Evolutionary conservation across 768 basidiomycete genomes (phyloP).

Genomic region (Panellus pusillus): DNA sequence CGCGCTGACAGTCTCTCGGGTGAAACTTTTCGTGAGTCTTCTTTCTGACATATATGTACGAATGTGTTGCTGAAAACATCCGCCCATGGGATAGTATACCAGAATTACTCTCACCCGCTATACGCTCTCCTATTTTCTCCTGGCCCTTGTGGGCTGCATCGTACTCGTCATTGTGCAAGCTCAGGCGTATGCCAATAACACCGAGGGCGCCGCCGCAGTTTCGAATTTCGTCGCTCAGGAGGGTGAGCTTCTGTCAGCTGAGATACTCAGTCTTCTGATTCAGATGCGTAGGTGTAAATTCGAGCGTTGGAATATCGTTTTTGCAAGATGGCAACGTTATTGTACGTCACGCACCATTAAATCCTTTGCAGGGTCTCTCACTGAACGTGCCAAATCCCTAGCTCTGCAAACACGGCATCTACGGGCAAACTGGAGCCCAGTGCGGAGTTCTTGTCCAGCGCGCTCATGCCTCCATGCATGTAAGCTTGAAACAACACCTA

Average conservation of each 20-base stretch:
- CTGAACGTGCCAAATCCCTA: conserved; percentile 5
- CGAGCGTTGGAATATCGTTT: conserved; percentile 13
- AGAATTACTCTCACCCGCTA: conserved; percentile 50
- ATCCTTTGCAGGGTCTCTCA: neutral
- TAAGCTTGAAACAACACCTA: neutral
- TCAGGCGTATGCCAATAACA: conserved; percentile 37
- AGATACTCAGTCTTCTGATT: conserved; percentile 9
- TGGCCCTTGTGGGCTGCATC: conserved; percentile 43
- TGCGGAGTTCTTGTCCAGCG: conserved; percentile 20
- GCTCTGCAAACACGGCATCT: conserved; percentile 41
- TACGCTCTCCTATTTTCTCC: conserved; percentile 48
- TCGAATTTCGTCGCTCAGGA: conserved; percentile 26
- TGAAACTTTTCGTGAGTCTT: conserved; percentile 22
- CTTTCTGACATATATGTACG: neutral
- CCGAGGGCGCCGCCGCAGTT: conserved; percentile 33
- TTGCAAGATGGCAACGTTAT: conserved; percentile 23
- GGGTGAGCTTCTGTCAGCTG: neutral
- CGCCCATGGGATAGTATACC: conserved; percentile 35
- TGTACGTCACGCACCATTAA: conserved; percentile 1
- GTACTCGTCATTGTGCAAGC: conserved; percentile 43
- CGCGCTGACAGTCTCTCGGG: conserved; percentile 19
- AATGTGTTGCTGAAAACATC: neutral
- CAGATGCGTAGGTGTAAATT: conserved; percentile 5
- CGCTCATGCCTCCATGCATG: conserved; percentile 11
- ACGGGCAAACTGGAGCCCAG: conserved; percentile 28